Evolutionary conservation across 768 basidiomycete genomes (phyloP).

Genomic region (Royoungia palumana): DNA sequence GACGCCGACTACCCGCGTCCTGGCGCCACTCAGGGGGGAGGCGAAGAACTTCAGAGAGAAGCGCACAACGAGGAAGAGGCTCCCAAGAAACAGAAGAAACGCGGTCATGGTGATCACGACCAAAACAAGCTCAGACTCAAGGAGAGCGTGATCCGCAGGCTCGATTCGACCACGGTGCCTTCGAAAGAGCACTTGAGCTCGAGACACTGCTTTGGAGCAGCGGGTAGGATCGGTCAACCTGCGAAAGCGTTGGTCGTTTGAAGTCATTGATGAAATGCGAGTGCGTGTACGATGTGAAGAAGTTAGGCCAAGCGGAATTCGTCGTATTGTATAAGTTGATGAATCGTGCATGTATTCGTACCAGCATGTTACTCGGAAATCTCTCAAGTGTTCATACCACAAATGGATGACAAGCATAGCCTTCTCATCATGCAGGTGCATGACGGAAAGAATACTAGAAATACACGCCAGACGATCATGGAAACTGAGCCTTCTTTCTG

Average conservation of each 20-base stretch:
- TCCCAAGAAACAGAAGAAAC: constrained; percentile 49
- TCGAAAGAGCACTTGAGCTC: constrained; percentile 39
- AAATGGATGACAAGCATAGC: not conserved
- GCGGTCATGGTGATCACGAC: constrained; percentile 35
- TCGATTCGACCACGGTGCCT: constrained; percentile 43
- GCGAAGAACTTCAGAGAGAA: constrained; percentile 25
- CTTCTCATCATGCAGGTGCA: constrained; percentile 23
- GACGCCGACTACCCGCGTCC: constrained; percentile 53
- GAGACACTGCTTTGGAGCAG: constrained; percentile 40
- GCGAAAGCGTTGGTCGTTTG: constrained; percentile 38
- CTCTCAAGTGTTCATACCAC: not conserved
- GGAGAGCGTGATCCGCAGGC: constrained; percentile 44
- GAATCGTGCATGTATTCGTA: constrained; percentile 20
- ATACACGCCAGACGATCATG: constrained; percentile 26
- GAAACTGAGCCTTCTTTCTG: constrained; percentile 44
- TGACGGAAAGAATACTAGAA: constrained; percentile 16
- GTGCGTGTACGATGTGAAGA: not conserved
- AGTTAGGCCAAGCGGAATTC: not conserved
- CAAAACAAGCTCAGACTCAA: constrained; percentile 46
- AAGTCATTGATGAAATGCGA: constrained; percentile 12
- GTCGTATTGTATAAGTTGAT: constrained; percentile 1
- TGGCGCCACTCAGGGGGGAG: constrained; percentile 33
- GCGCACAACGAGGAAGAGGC: constrained; percentile 45
- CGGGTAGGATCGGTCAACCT: constrained; percentile 57
- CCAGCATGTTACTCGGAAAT: constrained; percentile 3